A percentile compares a stretch with the other conserved stretches of the same genome.
phyloP scores from a whole-genome alignment of 2,329 filamentous ascomycete species.

The Aspergillus arachidicola region DNA sequence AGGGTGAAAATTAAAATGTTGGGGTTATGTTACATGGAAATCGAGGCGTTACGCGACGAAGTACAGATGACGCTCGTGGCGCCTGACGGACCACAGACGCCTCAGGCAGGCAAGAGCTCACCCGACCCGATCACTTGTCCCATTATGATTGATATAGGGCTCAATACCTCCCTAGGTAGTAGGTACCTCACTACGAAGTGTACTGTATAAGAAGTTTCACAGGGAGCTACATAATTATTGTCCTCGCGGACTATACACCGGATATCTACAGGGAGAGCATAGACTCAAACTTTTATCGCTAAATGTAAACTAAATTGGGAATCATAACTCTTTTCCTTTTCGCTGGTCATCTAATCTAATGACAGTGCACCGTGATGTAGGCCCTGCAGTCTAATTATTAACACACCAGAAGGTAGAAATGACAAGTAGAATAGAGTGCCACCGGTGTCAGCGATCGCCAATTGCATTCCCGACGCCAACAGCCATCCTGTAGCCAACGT shows the following conservation, averaged over 20 bases:
- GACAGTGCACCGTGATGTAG: background rate
- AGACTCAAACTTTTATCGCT: background rate
- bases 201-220: background rate
- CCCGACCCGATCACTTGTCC: slow-evolving; percentile 21
- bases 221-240: background rate
- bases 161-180: background rate
- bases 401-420: background rate
- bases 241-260: background rate
- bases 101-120: slow-evolving; percentile 12
- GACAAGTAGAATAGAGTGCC: background rate
- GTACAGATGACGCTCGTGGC: background rate
- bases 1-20: background rate
- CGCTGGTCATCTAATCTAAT: background rate
- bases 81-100: slow-evolving; percentile 1
- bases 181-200: background rate
- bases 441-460: background rate
- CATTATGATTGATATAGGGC: background rate
- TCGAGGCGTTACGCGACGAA: background rate
- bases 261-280: background rate
- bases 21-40: background rate
- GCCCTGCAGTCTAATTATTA: background rate
- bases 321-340: background rate
- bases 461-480: slow-evolving; percentile 7
- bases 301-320: background rate
- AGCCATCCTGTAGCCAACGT: slow-evolving; percentile 10